Conservation (phyloP, 257 asterid genomes). For the Solanum tacnaense region DNA sequence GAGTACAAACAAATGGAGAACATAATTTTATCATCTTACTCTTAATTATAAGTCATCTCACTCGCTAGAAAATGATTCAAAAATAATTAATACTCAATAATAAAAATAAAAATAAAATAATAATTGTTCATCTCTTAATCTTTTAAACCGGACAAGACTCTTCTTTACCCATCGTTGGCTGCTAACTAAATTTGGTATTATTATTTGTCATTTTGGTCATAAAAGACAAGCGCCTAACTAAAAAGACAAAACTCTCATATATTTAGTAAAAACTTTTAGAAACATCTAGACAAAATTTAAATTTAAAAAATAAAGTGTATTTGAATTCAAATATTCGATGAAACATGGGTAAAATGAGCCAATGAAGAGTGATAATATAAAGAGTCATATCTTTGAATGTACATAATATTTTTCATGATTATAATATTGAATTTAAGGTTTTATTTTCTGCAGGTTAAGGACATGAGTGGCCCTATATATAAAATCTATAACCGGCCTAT, state of each 20-base stretch:
- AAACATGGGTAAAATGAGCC: not conserved
- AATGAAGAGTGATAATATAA: not conserved
- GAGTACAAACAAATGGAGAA: not conserved
- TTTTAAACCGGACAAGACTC: not conserved
- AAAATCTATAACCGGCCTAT: not conserved
- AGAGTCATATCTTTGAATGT: not conserved
- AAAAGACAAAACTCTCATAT: not conserved
- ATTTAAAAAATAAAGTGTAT: too few species aligned
- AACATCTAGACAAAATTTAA: not conserved
- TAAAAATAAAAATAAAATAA: not conserved
- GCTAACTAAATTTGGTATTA: not conserved
- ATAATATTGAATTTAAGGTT: not conserved
- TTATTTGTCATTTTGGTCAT: not conserved
- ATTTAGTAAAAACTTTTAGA: too few species aligned
- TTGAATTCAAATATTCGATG: too few species aligned
- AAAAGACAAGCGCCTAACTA: not conserved
- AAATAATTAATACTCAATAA: too few species aligned
- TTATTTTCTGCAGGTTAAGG: not conserved
- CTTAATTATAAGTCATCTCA: not conserved
- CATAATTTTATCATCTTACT: too few species aligned
- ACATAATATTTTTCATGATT: not conserved
- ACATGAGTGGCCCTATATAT: not conserved
- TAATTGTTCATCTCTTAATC: not conserved
- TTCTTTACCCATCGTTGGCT: not conserved
- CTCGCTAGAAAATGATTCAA: too few species aligned